These are phyloP conservation scores for Podospora didyma DNA, from an alignment of 495 filamentous ascomycete genomes.

Conservation along the genomic window DNA sequence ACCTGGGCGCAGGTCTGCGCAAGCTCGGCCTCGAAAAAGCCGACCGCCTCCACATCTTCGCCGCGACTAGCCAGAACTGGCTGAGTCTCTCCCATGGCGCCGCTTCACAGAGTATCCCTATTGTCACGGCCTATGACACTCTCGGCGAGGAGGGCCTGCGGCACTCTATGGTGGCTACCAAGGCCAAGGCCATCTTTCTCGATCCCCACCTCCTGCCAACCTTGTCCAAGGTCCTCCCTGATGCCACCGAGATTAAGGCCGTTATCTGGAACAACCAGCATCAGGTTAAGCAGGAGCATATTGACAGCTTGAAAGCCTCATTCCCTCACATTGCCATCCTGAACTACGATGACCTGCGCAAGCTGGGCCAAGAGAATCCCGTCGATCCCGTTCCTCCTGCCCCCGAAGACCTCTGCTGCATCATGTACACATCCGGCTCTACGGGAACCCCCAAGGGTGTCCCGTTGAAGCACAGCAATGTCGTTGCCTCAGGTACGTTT, in stretches of 20 bases:
- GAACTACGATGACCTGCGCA: slow-evolving; percentile 80
- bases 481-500: slow-evolving; percentile 77
- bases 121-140: slow-evolving; percentile 75
- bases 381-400: slow-evolving; percentile 76
- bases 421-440: slow-evolving; percentile 99
- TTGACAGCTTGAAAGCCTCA: slow-evolving; percentile 72
- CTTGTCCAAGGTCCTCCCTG: slow-evolving; percentile 74
- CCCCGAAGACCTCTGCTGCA: slow-evolving; percentile 88
- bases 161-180: slow-evolving; percentile 87
- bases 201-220: slow-evolving; percentile 80
- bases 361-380: slow-evolving; percentile 78
- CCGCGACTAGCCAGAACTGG: slow-evolving; percentile 83
- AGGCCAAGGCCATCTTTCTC: slow-evolving; percentile 83
- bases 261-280: slow-evolving; percentile 86
- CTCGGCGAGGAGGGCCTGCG: slow-evolving; percentile 89
- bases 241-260: slow-evolving; percentile 70
- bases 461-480: slow-evolving; percentile 80
- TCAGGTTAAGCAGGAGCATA: slow-evolving; percentile 70
- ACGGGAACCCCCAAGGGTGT: slow-evolving; percentile 97
- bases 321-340: slow-evolving; percentile 67
- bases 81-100: slow-evolving; percentile 58
- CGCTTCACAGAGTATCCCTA: slow-evolving; percentile 57
- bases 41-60: slow-evolving; percentile 83
- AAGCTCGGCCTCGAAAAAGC: slow-evolving; percentile 72
- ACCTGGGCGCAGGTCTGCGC: slow-evolving; percentile 72